A percentile compares a stretch with the other conserved stretches of the same genome.
Evolutionary conservation across 2,329 filamentous ascomycete genomes (phyloP).

Genomic region (Sphaceloma murrayae): DNA sequence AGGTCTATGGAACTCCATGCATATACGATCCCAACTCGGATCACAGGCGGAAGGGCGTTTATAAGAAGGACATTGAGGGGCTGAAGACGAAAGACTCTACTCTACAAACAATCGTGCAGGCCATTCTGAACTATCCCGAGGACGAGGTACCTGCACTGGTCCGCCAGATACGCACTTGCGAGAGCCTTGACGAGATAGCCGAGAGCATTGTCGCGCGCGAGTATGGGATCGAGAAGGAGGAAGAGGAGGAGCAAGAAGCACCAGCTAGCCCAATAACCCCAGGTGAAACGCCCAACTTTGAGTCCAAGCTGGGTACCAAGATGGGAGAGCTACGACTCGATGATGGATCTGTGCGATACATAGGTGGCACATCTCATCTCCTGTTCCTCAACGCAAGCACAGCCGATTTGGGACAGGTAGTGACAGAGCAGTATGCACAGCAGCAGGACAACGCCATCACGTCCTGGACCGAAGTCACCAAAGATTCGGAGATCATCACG

Average conservation of each 20-base stretch:
- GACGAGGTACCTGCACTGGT: constrained; percentile 75
- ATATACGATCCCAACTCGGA: constrained; percentile 95
- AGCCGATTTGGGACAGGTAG: neutral
- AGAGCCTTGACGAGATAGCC: constrained; percentile 58
- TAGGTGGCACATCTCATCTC: constrained; percentile 87
- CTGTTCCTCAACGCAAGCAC: constrained; percentile 56
- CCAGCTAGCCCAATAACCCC: constrained; percentile 32
- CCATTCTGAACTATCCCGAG: constrained; percentile 82
- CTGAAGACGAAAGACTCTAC: constrained; percentile 81
- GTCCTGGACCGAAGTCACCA: constrained; percentile 81
- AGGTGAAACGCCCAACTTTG: constrained; percentile 39
- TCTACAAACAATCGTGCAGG: constrained; percentile 83
- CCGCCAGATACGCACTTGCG: constrained; percentile 77
- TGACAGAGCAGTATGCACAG: constrained; percentile 35
- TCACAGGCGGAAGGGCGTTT: constrained; percentile 91
- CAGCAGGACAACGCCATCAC: constrained; percentile 59
- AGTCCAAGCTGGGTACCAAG: constrained; percentile 77
- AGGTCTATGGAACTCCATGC: constrained; percentile 83
- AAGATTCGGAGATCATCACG: constrained; percentile 65
- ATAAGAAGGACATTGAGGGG: constrained; percentile 84
- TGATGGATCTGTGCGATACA: constrained; percentile 79
- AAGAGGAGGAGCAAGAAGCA: constrained; percentile 32
- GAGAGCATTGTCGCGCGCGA: constrained; percentile 48
- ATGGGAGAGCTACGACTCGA: constrained; percentile 86
- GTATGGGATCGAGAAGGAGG: constrained; percentile 37